These are phyloP conservation scores for Sporothrix pallida DNA, from an alignment of 2,329 filamentous ascomycete genomes.

Conservation along the genomic window DNA sequence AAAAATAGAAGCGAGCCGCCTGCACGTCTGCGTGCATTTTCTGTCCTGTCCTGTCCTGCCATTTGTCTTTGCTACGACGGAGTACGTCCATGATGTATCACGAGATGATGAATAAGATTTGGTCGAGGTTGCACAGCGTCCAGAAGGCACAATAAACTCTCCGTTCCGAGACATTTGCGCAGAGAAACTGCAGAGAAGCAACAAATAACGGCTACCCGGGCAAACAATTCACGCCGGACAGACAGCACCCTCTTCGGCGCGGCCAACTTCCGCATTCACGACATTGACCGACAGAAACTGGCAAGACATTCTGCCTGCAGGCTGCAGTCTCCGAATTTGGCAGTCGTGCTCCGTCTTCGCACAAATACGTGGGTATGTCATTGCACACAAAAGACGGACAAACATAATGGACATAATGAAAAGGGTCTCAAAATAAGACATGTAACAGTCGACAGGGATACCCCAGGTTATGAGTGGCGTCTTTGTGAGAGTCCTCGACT, in stretches of 20 bases:
- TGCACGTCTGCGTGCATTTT: neutral
- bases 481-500: neutral
- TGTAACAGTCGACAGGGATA: conserved; percentile 4
- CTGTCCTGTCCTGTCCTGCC: neutral
- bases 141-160: neutral
- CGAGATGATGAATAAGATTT: neutral
- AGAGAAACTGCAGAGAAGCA: no score
- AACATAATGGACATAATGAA: neutral
- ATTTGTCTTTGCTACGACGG: no score
- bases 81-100: neutral
- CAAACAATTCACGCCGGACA: no score
- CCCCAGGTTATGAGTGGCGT: neutral
- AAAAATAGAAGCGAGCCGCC: conserved; percentile 10
- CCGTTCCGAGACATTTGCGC: neutral
- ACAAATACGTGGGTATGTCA: neutral
- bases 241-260: no score
- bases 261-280: no score
- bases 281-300: no score
- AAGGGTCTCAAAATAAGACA: conserved; percentile 11
- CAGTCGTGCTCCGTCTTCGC: conserved; percentile 4
- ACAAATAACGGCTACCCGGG: no score
- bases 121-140: neutral
- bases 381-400: neutral
- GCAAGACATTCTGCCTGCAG: neutral
- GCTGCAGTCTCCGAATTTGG: neutral